Conservation (phyloP, 2,329 filamentous ascomycete species). For the Calonectria multiphialidica region DNA sequence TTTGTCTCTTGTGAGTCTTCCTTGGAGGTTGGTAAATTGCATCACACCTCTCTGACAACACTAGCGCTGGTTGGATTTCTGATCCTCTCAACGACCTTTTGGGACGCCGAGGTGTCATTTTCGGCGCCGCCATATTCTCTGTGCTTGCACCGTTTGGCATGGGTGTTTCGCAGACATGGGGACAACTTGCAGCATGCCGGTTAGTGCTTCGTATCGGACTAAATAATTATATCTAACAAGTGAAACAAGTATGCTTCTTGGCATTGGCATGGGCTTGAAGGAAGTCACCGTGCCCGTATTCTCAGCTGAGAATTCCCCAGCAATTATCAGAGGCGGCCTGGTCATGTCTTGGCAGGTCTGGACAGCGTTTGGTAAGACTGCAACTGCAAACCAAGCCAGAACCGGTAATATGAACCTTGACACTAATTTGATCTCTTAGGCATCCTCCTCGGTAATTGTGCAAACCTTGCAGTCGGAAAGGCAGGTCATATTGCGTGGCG, state of each 20-base stretch:
- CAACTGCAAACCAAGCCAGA: background rate
- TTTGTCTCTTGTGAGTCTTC: conserved; percentile 54
- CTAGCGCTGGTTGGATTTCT: conserved; percentile 69
- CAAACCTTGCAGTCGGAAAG: conserved; percentile 74
- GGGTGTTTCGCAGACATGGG: conserved; percentile 70
- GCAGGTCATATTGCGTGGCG: conserved; percentile 72
- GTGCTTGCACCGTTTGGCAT: conserved; percentile 71
- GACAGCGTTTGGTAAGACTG: conserved; percentile 59
- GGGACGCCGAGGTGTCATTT: conserved; percentile 74
- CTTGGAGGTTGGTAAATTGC: background rate
- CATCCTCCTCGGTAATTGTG: conserved; percentile 75
- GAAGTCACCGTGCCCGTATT: conserved; percentile 64
- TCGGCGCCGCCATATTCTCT: conserved; percentile 72
- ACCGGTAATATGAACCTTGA: fast-evolving
- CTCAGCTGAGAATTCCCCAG: conserved; percentile 64
- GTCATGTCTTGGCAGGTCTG: conserved; percentile 69
- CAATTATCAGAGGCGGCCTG: conserved; percentile 64
- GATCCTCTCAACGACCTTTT: conserved; percentile 70
- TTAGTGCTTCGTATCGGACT: conserved; percentile 41
- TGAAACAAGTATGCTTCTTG: conserved; percentile 58
- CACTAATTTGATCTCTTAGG: conserved; percentile 36
- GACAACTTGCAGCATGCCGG: conserved; percentile 67
- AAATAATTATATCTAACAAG: background rate
- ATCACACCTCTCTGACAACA: conserved; percentile 22
- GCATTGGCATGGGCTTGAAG: conserved; percentile 71